Percentiles rank a stretch among this genome's conserved stretches.
Evolutionary conservation across 2,329 filamentous ascomycete genomes (phyloP).

Genomic region (Pyrenochaeta sp.): DNA sequence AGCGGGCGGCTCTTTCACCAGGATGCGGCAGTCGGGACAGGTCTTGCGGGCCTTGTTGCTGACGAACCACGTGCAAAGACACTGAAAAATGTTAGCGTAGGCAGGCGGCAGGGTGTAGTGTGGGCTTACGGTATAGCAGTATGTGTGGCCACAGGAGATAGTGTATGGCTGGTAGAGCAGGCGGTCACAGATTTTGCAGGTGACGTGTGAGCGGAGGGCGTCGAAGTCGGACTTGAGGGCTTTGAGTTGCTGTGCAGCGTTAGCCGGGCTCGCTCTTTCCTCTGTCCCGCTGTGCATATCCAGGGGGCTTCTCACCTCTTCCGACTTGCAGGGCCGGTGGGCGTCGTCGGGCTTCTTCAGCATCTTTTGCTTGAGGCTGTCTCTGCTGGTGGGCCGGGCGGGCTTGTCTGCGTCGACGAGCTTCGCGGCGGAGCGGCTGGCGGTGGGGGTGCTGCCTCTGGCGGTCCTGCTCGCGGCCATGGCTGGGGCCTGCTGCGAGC

Average conservation of each 20-base stretch:
- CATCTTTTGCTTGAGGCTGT: slow-evolving; percentile 50
- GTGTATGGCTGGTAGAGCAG: slow-evolving; percentile 75
- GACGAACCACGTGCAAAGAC: slow-evolving; percentile 64
- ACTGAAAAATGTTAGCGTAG: slow-evolving; percentile 51
- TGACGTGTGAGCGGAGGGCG: slow-evolving; percentile 66
- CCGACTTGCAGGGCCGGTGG: slow-evolving; percentile 41
- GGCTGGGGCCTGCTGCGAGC: slow-evolving; percentile 24
- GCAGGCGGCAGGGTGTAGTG: slow-evolving; percentile 12
- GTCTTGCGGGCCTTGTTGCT: slow-evolving; percentile 66
- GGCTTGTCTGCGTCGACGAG: slow-evolving; percentile 38
- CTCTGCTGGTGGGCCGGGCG: slow-evolving; percentile 44
- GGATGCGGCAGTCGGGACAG: slow-evolving; percentile 71
- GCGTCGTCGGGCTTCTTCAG: slow-evolving; percentile 42
- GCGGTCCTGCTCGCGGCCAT: slow-evolving; percentile 37
- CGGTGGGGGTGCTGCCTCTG: slow-evolving; percentile 36
- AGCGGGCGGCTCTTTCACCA: slow-evolving; percentile 65
- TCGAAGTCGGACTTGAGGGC: slow-evolving; percentile 62
- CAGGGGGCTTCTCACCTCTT: slow-evolving; percentile 36
- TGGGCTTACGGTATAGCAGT: slow-evolving; percentile 69
- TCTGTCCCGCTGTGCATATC: slow-evolving; percentile 13
- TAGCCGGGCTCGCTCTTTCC: slow-evolving; percentile 25
- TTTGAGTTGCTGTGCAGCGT: slow-evolving; percentile 47
- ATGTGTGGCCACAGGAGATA: slow-evolving; percentile 73
- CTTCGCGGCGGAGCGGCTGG: slow-evolving; percentile 38
- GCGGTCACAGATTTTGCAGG: slow-evolving; percentile 73